A percentile compares a stretch with the other conserved stretches of the same genome.
phyloP scores from a whole-genome alignment of 2,329 filamentous ascomycete species.

The Alternaria incomplexa region DNA sequence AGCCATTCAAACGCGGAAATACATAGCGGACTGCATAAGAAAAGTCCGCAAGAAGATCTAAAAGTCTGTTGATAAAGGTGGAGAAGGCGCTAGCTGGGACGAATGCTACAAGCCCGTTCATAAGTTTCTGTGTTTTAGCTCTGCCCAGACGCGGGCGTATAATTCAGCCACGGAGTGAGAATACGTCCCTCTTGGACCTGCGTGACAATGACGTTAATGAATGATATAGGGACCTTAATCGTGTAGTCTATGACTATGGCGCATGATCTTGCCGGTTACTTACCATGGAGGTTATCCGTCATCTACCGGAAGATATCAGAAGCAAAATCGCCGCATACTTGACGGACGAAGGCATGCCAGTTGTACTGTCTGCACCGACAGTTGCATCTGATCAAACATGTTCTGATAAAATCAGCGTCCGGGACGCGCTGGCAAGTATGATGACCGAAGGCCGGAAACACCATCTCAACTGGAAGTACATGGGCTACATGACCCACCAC shows the following conservation, averaged over 20 bases:
- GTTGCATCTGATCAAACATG: neutral
- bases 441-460: neutral
- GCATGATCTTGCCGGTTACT: neutral
- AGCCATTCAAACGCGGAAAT: neutral
- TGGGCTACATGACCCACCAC: neutral
- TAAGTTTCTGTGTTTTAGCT: neutral
- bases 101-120: neutral
- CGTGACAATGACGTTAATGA: rapidly evolving
- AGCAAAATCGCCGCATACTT: neutral
- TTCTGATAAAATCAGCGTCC: rapidly evolving
- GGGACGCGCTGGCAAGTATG: neutral
- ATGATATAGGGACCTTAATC: neutral
- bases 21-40: neutral
- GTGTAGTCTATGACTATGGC: neutral
- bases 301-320: neutral
- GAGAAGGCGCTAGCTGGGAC: neutral
- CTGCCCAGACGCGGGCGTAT: neutral
- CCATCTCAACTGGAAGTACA: neutral
- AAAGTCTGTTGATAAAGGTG: neutral
- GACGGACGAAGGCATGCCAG: neutral
- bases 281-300: rapidly evolving
- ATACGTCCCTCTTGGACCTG: rapidly evolving
- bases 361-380: neutral
- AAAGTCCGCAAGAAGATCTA: neutral
- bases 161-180: neutral